Evolutionary conservation across 1,284 basidiomycete species (phyloP).

Genomic region (Peniophora sp.): DNA sequence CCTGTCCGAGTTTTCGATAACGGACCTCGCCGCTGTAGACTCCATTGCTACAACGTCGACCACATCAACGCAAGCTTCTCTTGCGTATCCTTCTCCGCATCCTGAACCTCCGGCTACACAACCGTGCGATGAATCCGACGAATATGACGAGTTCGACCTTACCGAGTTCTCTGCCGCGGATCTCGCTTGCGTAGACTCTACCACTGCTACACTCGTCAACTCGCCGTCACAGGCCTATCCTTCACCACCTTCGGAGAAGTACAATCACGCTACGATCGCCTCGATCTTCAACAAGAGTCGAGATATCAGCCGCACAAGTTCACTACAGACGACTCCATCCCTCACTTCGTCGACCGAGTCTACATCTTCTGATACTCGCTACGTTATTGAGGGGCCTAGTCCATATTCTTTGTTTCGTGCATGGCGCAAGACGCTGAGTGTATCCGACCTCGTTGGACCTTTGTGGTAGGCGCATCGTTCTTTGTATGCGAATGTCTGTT

Average conservation of each 20-base stretch:
- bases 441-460: constrained; percentile 40
- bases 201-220: constrained; percentile 6
- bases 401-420: constrained; percentile 18
- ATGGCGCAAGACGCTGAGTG: constrained; percentile 19
- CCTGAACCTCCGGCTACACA: too few species aligned
- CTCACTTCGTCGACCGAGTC: not conserved
- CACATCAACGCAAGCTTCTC: too few species aligned
- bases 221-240: constrained; percentile 8
- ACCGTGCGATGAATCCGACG: too few species aligned
- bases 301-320: not conserved
- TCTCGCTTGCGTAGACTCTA: constrained; percentile 35
- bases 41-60: constrained; percentile 12
- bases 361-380: not conserved
- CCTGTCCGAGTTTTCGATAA: constrained; percentile 46
- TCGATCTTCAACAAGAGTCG: constrained; percentile 1
- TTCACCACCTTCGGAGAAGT: constrained; percentile 6
- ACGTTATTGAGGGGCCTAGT: constrained; percentile 7
- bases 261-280: constrained; percentile 7
- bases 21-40: constrained; percentile 45
- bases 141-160: constrained; percentile 32
- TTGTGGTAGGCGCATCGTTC: constrained; percentile 39
- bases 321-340: not conserved
- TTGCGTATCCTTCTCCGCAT: too few species aligned
- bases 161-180: constrained; percentile 54
- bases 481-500: not conserved